Evolutionary conservation across 2,329 filamentous ascomycete genomes (phyloP), one percentile per base, ranked within the genome.

Genomic region (Aspergillus uvarum): DNA sequence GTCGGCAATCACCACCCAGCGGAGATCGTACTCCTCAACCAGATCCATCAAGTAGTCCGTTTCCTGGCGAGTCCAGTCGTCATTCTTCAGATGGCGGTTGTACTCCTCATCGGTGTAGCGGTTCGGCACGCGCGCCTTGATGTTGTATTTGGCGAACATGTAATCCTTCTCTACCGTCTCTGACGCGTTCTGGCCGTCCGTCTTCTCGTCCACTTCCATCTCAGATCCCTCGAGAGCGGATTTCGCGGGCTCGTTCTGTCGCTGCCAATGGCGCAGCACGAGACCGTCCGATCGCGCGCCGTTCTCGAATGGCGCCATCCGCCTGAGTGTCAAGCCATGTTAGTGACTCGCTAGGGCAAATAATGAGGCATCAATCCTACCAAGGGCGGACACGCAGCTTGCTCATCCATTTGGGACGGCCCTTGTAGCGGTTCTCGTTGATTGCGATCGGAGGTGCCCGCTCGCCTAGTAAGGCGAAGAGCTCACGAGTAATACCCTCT

Each of bases 1-100:
- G 75, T 99, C 95, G 82, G 89, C 91, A 61, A 99, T 91, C 16
- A 98, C 76, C 3, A 94, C 85, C 92, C 95, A 99, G 66, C 95
- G 88, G 61, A 96, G 83, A 71, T 96, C 92, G 71, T 88, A 96
- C 51, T 93, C 89, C 59, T 83, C 83, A 14, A 87, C 90, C 38
- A 94, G 74, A 3, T 85, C 80, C 72, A 98, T 84, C 63, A 99
- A 78, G 72, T 97, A 97, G 72, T 97, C 92, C 8, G 95, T 99
- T 77, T 99, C 95, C 68, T 95, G 89, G 70, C 89, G 91, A 14
- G 90, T 89, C 95, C 95, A 99, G 67, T 94, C 88, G 14, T 86
- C 81, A 70, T 83, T 89, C 67, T 87, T 84, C 54, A 99, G 77
- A 63, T 89, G 86, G 59, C 86, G 82, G 61, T 88, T 85, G 77